Evolutionary conservation across 306 rosid species (phyloP), one percentile per base, ranked within the genome.

Genomic region (Glycine soja): DNA sequence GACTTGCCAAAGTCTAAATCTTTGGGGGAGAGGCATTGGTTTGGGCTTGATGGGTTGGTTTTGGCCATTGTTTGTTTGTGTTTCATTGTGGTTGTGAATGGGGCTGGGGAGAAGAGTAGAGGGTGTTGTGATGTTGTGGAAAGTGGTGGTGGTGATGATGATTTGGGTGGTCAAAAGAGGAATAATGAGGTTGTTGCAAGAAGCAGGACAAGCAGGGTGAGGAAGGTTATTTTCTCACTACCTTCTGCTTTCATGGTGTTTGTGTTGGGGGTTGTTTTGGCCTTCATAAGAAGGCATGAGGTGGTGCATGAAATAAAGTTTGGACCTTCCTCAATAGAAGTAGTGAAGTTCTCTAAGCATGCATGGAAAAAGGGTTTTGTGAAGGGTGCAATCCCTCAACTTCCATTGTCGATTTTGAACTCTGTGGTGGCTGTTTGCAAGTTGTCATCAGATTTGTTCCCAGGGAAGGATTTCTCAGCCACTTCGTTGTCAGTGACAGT

Each of bases 401-500:
- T 81, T 3, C 85, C 85, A 1, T 45, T 81, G 43, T 81, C 85
- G 45, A 34, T 81, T 34, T 12, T 81, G 53, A 81, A 81, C 16
- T 81, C 85, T 3, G 85, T 81, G 15, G 12, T 81, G 3, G 85
- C 85, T n/a, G 85, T 81, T 53, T 81, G 85, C 48, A 81, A 81
- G 46, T 11, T 81, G 8, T 81, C 84, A 54, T 40, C 80, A 3
- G 84, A 81, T 65, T 46, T 81, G 54, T 81, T 81, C 6, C 84
- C 84, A n/a, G 75, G 73, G 47, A 81, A 10, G 69, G 80, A 81
- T 2, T 81, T 81, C 50, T 81, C 85, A 43, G 85, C 32, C 3
- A 74, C 70, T 10, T 81, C 85, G 15, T 15, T 81, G 54, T 81
- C 85, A 66, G 85, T 81, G 9, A 81, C 85, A 8, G 85, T 81